Evolutionary conservation across 305 asterid genomes (phyloP), one percentile per base, ranked within the genome.

Genomic region (Caryopteris hybrid): DNA sequence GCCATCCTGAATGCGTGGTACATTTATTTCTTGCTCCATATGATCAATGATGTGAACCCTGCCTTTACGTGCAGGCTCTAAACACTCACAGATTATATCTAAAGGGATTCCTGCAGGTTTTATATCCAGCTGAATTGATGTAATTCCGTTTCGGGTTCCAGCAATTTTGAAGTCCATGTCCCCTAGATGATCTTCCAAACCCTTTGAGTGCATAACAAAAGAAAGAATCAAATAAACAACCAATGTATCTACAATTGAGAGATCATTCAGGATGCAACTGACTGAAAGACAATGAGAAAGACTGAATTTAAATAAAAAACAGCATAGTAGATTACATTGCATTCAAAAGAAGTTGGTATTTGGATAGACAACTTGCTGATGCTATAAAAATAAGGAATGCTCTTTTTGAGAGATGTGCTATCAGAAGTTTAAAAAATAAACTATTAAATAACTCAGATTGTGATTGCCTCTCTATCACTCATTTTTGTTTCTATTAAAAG

Each of bases 111-210:
- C 99, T 39, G 99, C 97, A 72, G 96, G 99, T 71, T 94, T 94
- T 78, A 94, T 94, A 74, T 91, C 99, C 82, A 94, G 79, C 86
- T 94, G 99, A 74, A 94, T 94, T 43, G 99, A 86, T 11, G 99
- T 94, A 61, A 94, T 54, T 71, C 99, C 99, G 72, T 83, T 84
- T 61, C 90, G 88, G 48, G 99, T 94, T 68, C 98, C 99, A 71
- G 99, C 90, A 78, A 94, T 86, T 80, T 94, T 94, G 76, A 94
- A 94, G 86, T 94, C 97, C 95, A 94, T 94, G 73, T 94, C 99
- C 72, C 99, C 98, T 56, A 94, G 77, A 81, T 94, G 99, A 86
- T 94, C 99, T 80, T 94, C 99, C 86, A 94, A 82, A 69, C 99
- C 99, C 98, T 93, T 68, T 23, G 68, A 66, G 45, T 56, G 61